Conservation (phyloP, 176 grass and related monocot genomes). For the Tillandsia fasciculata region DNA sequence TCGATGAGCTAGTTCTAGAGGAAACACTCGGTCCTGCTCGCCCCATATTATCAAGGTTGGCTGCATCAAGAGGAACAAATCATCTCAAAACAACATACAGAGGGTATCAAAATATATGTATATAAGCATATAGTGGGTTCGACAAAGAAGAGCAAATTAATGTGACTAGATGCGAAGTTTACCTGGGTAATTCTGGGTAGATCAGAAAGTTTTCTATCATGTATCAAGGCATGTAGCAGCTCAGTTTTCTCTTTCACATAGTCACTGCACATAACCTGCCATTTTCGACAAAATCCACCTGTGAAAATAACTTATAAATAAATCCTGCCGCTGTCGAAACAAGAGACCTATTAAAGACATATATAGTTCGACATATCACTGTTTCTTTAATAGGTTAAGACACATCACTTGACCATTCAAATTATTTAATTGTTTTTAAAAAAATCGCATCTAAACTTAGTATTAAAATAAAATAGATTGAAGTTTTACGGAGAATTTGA, state of each 20-base stretch:
- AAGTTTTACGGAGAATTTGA: no score
- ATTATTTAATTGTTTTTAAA: no score
- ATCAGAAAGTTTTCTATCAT: conserved; percentile 44
- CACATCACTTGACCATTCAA: no score
- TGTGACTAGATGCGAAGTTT: conserved; percentile 2
- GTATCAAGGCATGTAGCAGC: conserved; percentile 49
- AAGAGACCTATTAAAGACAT: no score
- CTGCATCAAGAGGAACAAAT: conserved; percentile 18
- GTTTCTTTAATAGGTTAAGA: no score
- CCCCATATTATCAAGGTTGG: conserved; percentile 71
- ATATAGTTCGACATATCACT: no score
- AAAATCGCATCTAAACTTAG: no score
- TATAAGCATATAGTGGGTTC: not conserved
- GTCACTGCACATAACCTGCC: conserved; percentile 76
- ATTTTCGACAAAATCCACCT: conserved; percentile 11
- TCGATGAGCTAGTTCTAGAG: conserved; percentile 81
- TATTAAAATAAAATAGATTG: no score
- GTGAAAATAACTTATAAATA: not conserved
- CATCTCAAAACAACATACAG: not conserved
- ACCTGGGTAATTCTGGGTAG: conserved; percentile 85
- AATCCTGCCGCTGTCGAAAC: not conserved
- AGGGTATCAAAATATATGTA: not conserved
- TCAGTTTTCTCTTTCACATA: conserved; percentile 71
- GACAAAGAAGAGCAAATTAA: not conserved
- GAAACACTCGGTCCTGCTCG: conserved; percentile 75